Evolutionary conservation across 352 stramenopile genomes (phyloP).

Genomic region (Pythium angustatum): DNA sequence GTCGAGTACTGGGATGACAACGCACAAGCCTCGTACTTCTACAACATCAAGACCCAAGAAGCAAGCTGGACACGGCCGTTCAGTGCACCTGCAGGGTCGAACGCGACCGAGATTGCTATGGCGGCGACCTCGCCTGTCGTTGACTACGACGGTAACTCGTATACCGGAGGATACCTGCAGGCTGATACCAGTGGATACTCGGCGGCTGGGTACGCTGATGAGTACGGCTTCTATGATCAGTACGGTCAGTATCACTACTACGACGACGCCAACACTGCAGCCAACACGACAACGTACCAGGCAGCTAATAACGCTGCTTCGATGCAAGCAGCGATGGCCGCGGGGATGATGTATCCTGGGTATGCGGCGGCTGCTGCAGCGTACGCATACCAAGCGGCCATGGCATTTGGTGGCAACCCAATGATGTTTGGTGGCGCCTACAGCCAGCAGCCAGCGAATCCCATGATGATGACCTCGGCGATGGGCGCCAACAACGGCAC

Average conservation of each 20-base stretch:
- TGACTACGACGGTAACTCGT: slow-evolving; percentile 41
- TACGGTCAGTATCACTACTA: slow-evolving; percentile 86
- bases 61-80: slow-evolving; percentile 80
- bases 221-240: slow-evolving; percentile 83
- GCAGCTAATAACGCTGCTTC: slow-evolving; percentile 14
- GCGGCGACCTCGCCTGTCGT: slow-evolving; percentile 31
- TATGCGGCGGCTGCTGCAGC: slow-evolving; percentile 41
- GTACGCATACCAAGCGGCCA: slow-evolving; percentile 66
- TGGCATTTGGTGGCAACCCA: slow-evolving; percentile 39
- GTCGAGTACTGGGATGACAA: slow-evolving; percentile 92
- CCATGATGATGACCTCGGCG: slow-evolving; percentile 36
- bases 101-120: slow-evolving; percentile 40
- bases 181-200: slow-evolving; percentile 39
- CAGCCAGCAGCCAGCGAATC: slow-evolving; percentile 41
- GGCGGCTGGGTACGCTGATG: slow-evolving; percentile 52
- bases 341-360: slow-evolving; percentile 47
- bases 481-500: not conserved
- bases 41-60: slow-evolving; percentile 87
- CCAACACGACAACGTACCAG: slow-evolving; percentile 29
- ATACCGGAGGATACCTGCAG: slow-evolving; percentile 19
- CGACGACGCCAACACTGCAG: slow-evolving; percentile 36
- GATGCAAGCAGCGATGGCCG: slow-evolving; percentile 34
- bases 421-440: slow-evolving; percentile 52
- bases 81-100: slow-evolving; percentile 36
- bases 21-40: slow-evolving; percentile 87